phyloP scores from a whole-genome alignment of 257 asterid species.

The Scutellaria barbata region DNA sequence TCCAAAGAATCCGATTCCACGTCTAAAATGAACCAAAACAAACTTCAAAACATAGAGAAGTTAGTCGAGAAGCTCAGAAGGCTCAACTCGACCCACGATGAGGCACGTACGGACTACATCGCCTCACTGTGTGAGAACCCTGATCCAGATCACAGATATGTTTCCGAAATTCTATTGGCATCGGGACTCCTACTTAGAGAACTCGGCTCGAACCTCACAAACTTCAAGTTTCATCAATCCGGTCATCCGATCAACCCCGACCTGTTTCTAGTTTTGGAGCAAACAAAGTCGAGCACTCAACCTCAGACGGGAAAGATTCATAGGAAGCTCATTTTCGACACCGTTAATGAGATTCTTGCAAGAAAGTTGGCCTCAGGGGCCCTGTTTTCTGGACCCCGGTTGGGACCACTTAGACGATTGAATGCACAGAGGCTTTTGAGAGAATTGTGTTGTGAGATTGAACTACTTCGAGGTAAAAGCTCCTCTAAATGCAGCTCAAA shows the following conservation, averaged over 20 bases:
- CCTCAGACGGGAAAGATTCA: constrained; percentile 45
- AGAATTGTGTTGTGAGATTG: constrained; percentile 78
- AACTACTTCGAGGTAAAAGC: constrained; percentile 50
- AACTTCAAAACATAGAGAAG: constrained; percentile 75
- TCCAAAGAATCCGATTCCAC: constrained; percentile 40
- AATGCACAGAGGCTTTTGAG: constrained; percentile 80
- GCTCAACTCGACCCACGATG: constrained; percentile 90
- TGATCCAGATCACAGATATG: constrained; percentile 78
- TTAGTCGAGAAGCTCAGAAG: constrained; percentile 83
- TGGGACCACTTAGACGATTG: constrained; percentile 44
- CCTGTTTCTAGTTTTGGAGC: constrained; percentile 91
- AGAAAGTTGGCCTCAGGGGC: constrained; percentile 49
- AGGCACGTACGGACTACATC: constrained; percentile 86
- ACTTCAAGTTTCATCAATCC: constrained; percentile 80
- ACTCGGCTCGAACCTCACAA: constrained; percentile 62
- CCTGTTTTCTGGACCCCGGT: constrained; percentile 37
- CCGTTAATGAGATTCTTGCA: constrained; percentile 78
- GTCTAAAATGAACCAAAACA: constrained; percentile 57
- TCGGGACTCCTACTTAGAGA: constrained; percentile 94
- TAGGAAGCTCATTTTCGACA: constrained; percentile 76
- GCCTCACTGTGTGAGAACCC: constrained; percentile 87
- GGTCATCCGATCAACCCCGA: constrained; percentile 93
- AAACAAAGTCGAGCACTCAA: constrained; percentile 62
- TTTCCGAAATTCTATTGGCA: constrained; percentile 86
- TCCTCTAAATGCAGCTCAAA: constrained; percentile 42